Evolutionary conservation across 805 yeast species (phyloP), one percentile per base, ranked within the genome.

Genomic region (Starmerella khaoyaiensis): DNA sequence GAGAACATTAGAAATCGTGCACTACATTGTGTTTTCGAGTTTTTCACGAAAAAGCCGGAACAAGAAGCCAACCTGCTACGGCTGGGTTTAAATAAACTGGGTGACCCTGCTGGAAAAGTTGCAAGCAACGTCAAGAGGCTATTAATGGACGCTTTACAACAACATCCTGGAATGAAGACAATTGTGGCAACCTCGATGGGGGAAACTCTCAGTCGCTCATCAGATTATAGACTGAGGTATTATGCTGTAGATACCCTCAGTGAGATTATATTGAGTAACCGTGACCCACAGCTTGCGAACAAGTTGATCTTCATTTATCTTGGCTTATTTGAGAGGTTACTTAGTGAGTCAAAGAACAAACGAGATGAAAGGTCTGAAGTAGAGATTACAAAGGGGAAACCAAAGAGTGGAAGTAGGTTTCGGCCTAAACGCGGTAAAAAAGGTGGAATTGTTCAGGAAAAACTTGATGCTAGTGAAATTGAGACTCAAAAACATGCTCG

Each of bases 161-260:
- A 76, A 4, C 98, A 90, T 57, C 98, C 98, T 15, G 90, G 90
- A 34, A 90, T 90, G 97, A 87, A 84, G 58, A 62, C 71, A 36
- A 73, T 87, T 40, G 67, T 90, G 27, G 70, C 78, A 28, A 82
- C 82, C 44, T 65, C 90, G 4, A 78, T 87, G 26, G 71, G 80
- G 34, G 97, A 90, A 56, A 69, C 78, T 35, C 65, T 83, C 22
- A 77, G 82, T 59, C 71, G 75, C 35, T 75, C 75, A 24, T 51
- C 55, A 21, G 96, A 83, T 43, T 80, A 83, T 58, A 93, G 84
- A 53, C 74, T 94, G 6, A 74, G 79, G 42, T 90, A 90, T 57
- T 90, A 86, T 57, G 72, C 95, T 3, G 72, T 83, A 4, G 71
- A 86, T 47, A 81, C 97, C 0, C 66, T 90, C 47, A 87, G 87